Base-by-base conservation (phyloP, 257 asterid genomes). In the Plantago elongata region DNA sequence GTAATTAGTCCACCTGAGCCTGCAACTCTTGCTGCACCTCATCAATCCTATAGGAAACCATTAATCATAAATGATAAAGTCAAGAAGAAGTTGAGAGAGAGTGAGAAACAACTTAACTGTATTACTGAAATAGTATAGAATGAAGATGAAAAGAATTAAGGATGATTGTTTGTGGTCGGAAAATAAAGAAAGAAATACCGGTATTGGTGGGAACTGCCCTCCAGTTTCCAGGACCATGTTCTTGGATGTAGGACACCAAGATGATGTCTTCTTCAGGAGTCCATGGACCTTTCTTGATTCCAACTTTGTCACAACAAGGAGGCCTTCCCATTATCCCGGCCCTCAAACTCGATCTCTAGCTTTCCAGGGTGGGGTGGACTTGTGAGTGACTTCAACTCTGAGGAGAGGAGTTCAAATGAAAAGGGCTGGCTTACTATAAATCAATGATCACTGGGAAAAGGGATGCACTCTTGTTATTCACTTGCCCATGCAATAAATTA, bases 11-110 rank as follows among this genome's bases (percentile, higher is more conserved):
- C 98, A 91, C 58, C 98, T 77, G 9, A 91, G 86, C 66, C 97
- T 81, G 74, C 98, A 91, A 68, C 98, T 91, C 83, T 91, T 91
- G 89, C 98, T 91, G 82, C 98, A 91, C 69, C 98, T 86, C 89
- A 86, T 40, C 81, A 88, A 72, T 0, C 98, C 98, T 91, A 45
- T 1, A 7, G 27, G 51, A 45, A 2, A 38, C 30, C 42, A 55
- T 51, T 3, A 4, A 43, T 17, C 16, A 13, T 7, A n/a, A 10
- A 57, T 7, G 42, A 67, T 29, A 40, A 34, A n/a, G n/a, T n/a
- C n/a, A n/a, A n/a, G n/a, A n/a, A n/a, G n/a, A n/a, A n/a, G n/a
- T n/a, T n/a, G n/a, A n/a, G n/a, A n/a, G n/a, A n/a, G n/a, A n/a
- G 15, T 9, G 43, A 57, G 0, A 13, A 45, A 34, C 13, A 51